Evolutionary conservation across 2,329 filamentous ascomycete species (phyloP).

Genomic region (Arachnopeziza araneosa): DNA sequence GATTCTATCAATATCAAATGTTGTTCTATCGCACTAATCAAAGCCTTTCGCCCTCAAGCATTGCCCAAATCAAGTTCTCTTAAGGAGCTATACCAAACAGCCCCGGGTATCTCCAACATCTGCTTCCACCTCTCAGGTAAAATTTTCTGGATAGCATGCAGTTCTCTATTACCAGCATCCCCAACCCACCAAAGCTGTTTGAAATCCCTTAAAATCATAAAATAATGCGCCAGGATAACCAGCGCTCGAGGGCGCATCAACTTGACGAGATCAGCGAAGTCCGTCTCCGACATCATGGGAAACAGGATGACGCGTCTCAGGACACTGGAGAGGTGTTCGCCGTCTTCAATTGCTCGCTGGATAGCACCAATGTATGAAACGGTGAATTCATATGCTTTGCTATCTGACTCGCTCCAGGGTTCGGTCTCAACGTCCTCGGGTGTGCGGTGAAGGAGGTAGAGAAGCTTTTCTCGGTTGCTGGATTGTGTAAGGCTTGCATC

Average conservation of each 20-base stretch:
- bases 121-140: slow-evolving; percentile 12
- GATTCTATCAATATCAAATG: too few species aligned
- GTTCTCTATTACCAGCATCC: slow-evolving; percentile 12
- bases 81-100: background rate
- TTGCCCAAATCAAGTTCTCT: background rate
- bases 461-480: slow-evolving; percentile 11
- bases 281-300: slow-evolving; percentile 6
- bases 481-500: slow-evolving; percentile 6
- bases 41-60: background rate
- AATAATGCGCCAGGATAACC: slow-evolving; percentile 29
- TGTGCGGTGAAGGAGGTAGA: slow-evolving; percentile 12
- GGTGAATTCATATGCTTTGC: slow-evolving; percentile 12
- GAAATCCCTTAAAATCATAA: slow-evolving; percentile 29
- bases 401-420: slow-evolving; percentile 12
- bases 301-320: slow-evolving; percentile 14
- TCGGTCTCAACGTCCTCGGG: slow-evolving; percentile 9
- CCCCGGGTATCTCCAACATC: background rate
- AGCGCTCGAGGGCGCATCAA: slow-evolving; percentile 15
- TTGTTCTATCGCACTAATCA: too few species aligned
- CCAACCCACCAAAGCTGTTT: slow-evolving; percentile 33
- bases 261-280: slow-evolving; percentile 11
- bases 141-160: slow-evolving; percentile 10
- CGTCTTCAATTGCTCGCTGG: slow-evolving; percentile 4
- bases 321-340: slow-evolving; percentile 3
- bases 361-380: slow-evolving; percentile 13